A percentile compares a stretch with the other conserved stretches of the same genome.
These are phyloP conservation scores for Cenchrus fungigraminus DNA, from an alignment of 176 grass and related monocot species.

Conservation along the genomic window DNA sequence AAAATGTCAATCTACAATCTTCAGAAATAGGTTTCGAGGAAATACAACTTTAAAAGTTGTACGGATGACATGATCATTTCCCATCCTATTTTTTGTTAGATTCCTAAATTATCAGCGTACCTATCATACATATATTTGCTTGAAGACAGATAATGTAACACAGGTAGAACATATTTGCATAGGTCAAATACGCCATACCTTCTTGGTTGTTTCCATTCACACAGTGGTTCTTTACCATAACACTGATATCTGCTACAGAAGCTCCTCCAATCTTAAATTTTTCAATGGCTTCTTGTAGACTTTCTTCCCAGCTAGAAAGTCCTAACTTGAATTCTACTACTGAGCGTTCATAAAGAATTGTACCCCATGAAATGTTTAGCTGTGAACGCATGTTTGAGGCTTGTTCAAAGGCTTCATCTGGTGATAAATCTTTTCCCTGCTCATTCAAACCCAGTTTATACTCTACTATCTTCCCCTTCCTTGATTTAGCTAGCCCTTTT, in stretches of 20 bases:
- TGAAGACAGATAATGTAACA: conserved; percentile 1
- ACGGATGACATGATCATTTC: neutral
- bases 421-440: conserved; percentile 50
- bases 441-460: conserved; percentile 63
- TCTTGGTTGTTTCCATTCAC: conserved; percentile 76
- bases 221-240: conserved; percentile 84
- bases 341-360: conserved; percentile 90
- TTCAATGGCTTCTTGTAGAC: conserved; percentile 73
- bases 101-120: neutral
- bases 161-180: conserved; percentile 3
- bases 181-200: conserved; percentile 51
- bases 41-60: neutral
- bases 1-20: neutral
- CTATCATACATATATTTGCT: neutral
- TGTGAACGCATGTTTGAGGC: conserved; percentile 75
- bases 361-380: conserved; percentile 89
- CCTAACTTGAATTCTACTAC: conserved; percentile 88
- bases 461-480: conserved; percentile 48
- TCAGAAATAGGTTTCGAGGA: neutral
- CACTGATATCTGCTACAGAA: conserved; percentile 66
- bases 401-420: conserved; percentile 67
- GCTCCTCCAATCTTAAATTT: conserved; percentile 80
- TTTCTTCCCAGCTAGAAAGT: conserved; percentile 78
- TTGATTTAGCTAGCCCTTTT: conserved; percentile 67
- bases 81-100: neutral